Conservation (phyloP, 805 yeast species). For the Saccharomycopsis sp. region DNA sequence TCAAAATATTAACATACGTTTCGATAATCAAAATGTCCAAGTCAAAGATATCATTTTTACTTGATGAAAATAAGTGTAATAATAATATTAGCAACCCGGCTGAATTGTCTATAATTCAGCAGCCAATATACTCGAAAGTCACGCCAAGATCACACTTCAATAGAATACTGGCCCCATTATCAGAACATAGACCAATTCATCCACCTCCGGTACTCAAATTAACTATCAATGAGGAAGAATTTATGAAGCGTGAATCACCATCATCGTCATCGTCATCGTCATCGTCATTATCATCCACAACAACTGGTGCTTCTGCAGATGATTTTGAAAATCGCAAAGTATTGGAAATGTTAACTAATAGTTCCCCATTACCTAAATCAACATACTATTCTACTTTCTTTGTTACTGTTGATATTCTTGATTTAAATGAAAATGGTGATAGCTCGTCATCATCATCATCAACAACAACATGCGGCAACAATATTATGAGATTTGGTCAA, state of each 20-base stretch:
- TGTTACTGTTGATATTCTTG: conserved; percentile 18
- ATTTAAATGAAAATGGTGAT: conserved; percentile 1
- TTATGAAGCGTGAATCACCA: too few species aligned
- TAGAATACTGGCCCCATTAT: conserved; percentile 25
- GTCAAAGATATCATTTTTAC: conserved; percentile 13
- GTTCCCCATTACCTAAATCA: conserved; percentile 8
- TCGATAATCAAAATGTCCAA: conserved; percentile 18
- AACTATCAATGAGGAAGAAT: conserved; percentile 13
- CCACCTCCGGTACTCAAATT: conserved; percentile 30
- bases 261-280: not conserved
- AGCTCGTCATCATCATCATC: not conserved
- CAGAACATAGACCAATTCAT: conserved; percentile 30
- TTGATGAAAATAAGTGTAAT: conserved; percentile 2
- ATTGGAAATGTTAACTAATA: conserved; percentile 11
- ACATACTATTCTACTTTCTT: conserved; percentile 18
- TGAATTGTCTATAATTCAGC: conserved; percentile 24
- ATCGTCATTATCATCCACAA: too few species aligned
- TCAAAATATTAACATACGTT: too few species aligned
- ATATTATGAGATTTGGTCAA: not conserved
- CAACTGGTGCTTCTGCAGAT: not conserved
- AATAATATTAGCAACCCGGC: conserved; percentile 1
- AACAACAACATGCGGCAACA: conserved; percentile 6
- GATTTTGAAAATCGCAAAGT: conserved; percentile 16
- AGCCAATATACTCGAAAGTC: conserved; percentile 29
- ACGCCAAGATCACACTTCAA: conserved; percentile 23